Base-by-base conservation (phyloP, 495 filamentous ascomycete species). In the Tuber borchii region DNA sequence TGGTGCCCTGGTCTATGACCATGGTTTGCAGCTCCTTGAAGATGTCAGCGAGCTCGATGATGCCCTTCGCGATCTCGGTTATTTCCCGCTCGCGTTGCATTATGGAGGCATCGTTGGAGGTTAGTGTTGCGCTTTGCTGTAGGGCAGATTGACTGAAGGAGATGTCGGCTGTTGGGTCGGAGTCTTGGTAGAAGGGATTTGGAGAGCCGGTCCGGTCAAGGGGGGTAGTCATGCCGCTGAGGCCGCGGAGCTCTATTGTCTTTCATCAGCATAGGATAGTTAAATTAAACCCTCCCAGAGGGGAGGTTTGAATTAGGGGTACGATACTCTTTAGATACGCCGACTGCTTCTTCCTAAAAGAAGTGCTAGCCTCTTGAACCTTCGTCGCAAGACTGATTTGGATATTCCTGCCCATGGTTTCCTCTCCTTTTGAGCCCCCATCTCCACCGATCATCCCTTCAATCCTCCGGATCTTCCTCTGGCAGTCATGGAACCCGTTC, bases 1-100 rank as follows among this genome's bases (percentile, higher is more conserved):
- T 93, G 42, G 93, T 97, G 19, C 95, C 95, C 85, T 99, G 95
- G 84, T 99, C 95, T 76, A 99, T 99, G 74, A 99, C 91, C 94
- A 99, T 97, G 34, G 87, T 89, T 82, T 99, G 96, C 31, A 99
- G 85, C 77, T 98, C 96, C 69, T 95, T 93, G 87, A 99, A 99
- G 61, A 99, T 93, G 82, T 97, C 94, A 1, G 94, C 91, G 3
- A 99, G 87, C 79, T 98, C 96, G 80, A 99, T 97, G 83, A 99
- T 97, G 65, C 95, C 95, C 81, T 97, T 93, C 0, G 95, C 95
- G 76, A 99, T 98, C 76, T 97, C 93, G 76, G 94, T 95, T 84
- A 99, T 99, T 83, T 97, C 95, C n/a, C 90, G 89, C 85, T 99
- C 95, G 73, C 95, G 92, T 83, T 97, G 95, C 74, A 90, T 89